phyloP scores from a whole-genome alignment of 306 rosid genomes.

The Lithocarpus polystachyus region DNA sequence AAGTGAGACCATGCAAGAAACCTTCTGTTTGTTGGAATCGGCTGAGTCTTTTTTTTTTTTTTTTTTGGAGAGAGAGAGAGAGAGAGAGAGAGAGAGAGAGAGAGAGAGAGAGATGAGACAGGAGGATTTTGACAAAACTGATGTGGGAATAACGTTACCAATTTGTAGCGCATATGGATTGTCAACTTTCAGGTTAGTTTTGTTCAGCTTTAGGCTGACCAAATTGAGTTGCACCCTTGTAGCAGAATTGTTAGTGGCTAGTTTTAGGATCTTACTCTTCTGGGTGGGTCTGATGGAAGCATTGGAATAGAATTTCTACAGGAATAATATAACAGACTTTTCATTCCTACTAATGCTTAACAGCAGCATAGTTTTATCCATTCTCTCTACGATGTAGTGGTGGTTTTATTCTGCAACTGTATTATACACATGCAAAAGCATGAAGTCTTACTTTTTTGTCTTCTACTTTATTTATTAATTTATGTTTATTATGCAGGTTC shows the following conservation, averaged over 20 bases:
- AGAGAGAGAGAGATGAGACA: background rate
- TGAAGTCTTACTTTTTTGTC: no score
- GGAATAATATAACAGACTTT: background rate
- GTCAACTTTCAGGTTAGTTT: background rate
- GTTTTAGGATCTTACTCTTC: background rate
- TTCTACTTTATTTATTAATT: background rate
- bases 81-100: background rate
- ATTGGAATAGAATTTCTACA: background rate
- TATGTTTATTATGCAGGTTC: conserved; percentile 63
- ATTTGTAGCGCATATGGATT: background rate
- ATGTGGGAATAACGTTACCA: background rate
- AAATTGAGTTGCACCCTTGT: background rate
- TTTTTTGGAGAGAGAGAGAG: no score
- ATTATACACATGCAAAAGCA: background rate
- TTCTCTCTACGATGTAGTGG: background rate
- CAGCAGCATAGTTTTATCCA: background rate
- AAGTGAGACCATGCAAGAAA: background rate
- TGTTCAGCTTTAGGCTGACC: background rate
- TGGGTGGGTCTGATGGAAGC: background rate
- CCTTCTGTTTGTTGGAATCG: background rate
- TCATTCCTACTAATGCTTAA: background rate
- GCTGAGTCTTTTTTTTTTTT: background rate
- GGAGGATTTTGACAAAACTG: background rate
- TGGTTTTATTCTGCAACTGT: background rate
- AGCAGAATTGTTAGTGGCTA: background rate